These are phyloP conservation scores for Penicillium palitans DNA, from an alignment of 2,329 filamentous ascomycete species.

Conservation along the genomic window DNA sequence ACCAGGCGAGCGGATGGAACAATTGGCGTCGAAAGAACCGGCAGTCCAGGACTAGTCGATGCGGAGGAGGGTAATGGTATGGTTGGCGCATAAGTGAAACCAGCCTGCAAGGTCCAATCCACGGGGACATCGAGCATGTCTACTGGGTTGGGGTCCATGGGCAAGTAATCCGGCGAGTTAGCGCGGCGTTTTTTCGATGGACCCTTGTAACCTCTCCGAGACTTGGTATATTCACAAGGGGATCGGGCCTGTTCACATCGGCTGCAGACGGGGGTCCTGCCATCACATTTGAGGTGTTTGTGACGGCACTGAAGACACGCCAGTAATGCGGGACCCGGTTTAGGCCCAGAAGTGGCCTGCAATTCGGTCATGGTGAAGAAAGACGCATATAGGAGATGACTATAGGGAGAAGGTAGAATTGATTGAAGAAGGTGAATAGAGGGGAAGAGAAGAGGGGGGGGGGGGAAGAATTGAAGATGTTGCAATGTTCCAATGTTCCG, in stretches of 20 bases:
- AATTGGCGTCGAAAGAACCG: constrained; percentile 21
- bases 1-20: constrained; percentile 20
- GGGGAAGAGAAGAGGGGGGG: constrained; percentile 7
- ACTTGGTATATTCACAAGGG: constrained; percentile 71
- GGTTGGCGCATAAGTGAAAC: constrained; percentile 27
- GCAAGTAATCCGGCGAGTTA: constrained; percentile 46
- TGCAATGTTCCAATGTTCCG: not conserved
- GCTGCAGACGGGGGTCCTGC: constrained; percentile 63
- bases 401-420: not conserved
- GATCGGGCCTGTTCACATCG: constrained; percentile 62
- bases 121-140: constrained; percentile 40
- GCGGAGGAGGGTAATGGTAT: constrained; percentile 27
- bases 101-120: constrained; percentile 42
- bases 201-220: constrained; percentile 73
- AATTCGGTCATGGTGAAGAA: constrained; percentile 30
- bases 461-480: not conserved
- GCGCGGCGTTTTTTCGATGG: constrained; percentile 53
- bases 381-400: constrained; percentile 8
- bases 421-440: not conserved
- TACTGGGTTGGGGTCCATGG: constrained; percentile 47
- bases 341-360: constrained; percentile 26
- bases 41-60: constrained; percentile 28
- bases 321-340: constrained; percentile 41
- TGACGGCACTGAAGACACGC: constrained; percentile 52
- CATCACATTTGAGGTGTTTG: constrained; percentile 76